Base-by-base conservation (phyloP, 2,329 filamentous ascomycete species). In the Arthroderma sp. region DNA sequence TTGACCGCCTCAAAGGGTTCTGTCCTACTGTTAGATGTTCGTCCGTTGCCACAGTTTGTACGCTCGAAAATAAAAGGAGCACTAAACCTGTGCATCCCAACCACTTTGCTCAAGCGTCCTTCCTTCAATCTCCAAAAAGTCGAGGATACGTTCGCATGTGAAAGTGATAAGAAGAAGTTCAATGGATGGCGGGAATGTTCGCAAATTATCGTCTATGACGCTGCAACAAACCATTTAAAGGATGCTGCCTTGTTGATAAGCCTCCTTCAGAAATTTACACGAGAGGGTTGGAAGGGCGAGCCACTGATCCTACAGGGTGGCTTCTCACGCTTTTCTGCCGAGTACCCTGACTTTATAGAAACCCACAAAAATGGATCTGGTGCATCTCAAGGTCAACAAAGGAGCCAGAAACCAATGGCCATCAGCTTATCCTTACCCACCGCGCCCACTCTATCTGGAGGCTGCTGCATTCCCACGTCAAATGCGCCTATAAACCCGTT, bases 71-170 rank as follows among this genome's bases (percentile, higher is more conserved):
- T 96, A 44, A 68, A 72, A 41, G 81, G 81, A n/a, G 85, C 89
- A 0, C 66, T 98, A 30, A 96, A 93, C 58, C 70, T 98, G 4
- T 96, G 91, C 58, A 94, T 96, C 49, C 91, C 91, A 0, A 96
- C 91, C 0, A 96, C 89, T 0, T 68, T 98, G 9, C 67, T 98
- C 11, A 96, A 96, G 63, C 75, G 91, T 41, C 81, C 85, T 0
- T 93, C 87, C 0, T 96, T 93, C 63, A 89, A 89, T 53, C 75
- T 94, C 8, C 74, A 87, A 50, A 95, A 93, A 59, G 70, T 98
- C 30, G 78, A 85, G 52, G 83, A 88, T 49, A 95, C 86, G 0
- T 93, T 98, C 58, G 82, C 85, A 49, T 75, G 74, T 9, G 75
- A 81, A 5, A 65, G 71, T 2, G 81, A 89, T 47, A 80, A 81